Base-by-base conservation (phyloP, 139 green algal species). In the Desmodesmus armatus region DNA sequence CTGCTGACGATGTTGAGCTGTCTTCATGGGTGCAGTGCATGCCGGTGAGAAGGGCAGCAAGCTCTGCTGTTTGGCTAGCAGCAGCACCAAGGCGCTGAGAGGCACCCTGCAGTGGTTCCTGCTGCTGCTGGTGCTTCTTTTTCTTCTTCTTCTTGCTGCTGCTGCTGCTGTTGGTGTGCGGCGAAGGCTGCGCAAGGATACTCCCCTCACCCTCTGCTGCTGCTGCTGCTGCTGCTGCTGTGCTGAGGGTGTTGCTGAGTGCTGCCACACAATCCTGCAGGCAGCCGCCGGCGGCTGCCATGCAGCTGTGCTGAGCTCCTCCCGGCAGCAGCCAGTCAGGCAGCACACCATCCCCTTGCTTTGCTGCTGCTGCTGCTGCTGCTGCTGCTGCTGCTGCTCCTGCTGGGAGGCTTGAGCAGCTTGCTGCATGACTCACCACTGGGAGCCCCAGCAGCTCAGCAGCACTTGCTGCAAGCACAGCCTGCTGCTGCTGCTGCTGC, bases 351-450 rank as follows among this genome's bases (percentile, higher is more conserved):
- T 40, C 60, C 60, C 6, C 2, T 69, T 51, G 7, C 29, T 13
- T 7, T 41, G 27, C 44, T 53, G 13, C 43, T 63, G 29, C 9
- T 40, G 27, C 5, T 35, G n/a, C 33, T 62, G n/a, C 47, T 69
- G 47, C 73, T 69, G 72, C 44, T 65, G 49, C 73, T 66, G 49
- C 47, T 51, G n/a, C 7, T 75, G 66, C 66, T 75, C 13, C 66
- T 75, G 35, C 35, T 31, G 33, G 6, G 58, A 31, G 58, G 33
- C 13, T 11, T 35, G 67, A 33, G 29, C 44, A 29, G 29, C 72
- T 65, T 40, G 13, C 29, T n/a, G 72, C 72, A 31, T 27, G 13
- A 33, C 40, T 53, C 29, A 43, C 44, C 27, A 29, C 44, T 31
- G 43, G 5, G 66, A 49, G 35, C 23, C 25, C 70, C 43, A 33